These are phyloP conservation scores for Arthrobotrys megalospora DNA, from an alignment of 2,329 filamentous ascomycete species.

Conservation along the genomic window DNA sequence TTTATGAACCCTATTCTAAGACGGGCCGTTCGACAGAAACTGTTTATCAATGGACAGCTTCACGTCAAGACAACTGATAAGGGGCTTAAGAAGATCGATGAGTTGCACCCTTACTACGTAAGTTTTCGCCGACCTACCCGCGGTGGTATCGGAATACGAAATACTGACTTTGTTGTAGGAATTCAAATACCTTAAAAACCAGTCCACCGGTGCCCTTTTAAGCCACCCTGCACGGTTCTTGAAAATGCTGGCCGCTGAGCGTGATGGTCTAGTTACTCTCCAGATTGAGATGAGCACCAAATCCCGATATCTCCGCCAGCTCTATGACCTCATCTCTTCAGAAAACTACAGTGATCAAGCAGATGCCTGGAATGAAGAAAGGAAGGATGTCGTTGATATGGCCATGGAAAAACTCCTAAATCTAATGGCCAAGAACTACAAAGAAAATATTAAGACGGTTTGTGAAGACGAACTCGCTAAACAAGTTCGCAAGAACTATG, in stretches of 20 bases:
- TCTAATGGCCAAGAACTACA: slow-evolving; percentile 90
- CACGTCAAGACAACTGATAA: slow-evolving; percentile 94
- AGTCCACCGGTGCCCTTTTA: slow-evolving; percentile 85
- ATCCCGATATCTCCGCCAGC: slow-evolving; percentile 80
- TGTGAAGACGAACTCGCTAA: slow-evolving; percentile 95
- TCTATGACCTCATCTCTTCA: slow-evolving; percentile 88
- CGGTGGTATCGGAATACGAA: background rate
- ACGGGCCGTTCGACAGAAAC: slow-evolving; percentile 85
- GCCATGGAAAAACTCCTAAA: slow-evolving; percentile 86
- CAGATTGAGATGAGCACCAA: slow-evolving; percentile 82
- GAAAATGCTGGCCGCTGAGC: slow-evolving; percentile 97
- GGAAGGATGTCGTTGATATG: slow-evolving; percentile 85
- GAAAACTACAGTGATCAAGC: slow-evolving; percentile 96
- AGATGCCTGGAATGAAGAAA: slow-evolving; percentile 92
- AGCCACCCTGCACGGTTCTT: slow-evolving; percentile 89
- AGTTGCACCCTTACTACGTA: slow-evolving; percentile 89
- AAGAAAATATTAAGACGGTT: slow-evolving; percentile 91
- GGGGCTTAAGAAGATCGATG: slow-evolving; percentile 91
- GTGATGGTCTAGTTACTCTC: slow-evolving; percentile 91
- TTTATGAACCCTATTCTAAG: slow-evolving; percentile 89
- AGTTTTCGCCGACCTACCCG: background rate
- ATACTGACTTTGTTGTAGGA: slow-evolving; percentile 70
- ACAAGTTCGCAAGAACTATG: slow-evolving; percentile 76
- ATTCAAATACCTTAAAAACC: slow-evolving; percentile 94
- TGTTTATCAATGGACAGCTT: slow-evolving; percentile 86